These are phyloP conservation scores for Glycine latifolia DNA, from an alignment of 306 rosid genomes.

Conservation along the genomic window DNA sequence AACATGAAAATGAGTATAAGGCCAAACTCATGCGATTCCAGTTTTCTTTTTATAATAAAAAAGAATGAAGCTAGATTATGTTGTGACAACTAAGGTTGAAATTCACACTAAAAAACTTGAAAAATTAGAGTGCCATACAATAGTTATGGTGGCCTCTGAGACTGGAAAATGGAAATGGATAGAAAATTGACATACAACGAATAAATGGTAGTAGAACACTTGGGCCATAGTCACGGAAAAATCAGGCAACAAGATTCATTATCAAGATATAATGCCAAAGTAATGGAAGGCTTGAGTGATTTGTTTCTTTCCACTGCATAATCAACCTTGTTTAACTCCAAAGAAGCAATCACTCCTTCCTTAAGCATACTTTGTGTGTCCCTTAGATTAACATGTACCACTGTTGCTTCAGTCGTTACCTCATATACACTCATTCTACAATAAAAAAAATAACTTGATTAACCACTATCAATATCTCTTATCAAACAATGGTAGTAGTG, in stretches of 20 bases:
- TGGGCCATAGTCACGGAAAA: conserved; percentile 72
- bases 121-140: neutral
- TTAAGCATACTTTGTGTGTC: conserved; percentile 42
- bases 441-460: conserved; percentile 25
- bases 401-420: conserved; percentile 45
- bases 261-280: conserved; percentile 69
- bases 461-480: neutral
- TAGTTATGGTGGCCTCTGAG: neutral
- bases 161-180: neutral
- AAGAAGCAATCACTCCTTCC: conserved; percentile 47
- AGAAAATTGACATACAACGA: no score
- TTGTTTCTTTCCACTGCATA: conserved; percentile 57
- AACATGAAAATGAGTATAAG: neutral
- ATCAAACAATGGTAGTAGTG: neutral
- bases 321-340: conserved; percentile 50
- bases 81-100: neutral
- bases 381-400: conserved; percentile 24
- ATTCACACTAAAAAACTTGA: neutral
- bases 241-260: conserved; percentile 79
- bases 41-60: neutral
- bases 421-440: conserved; percentile 64
- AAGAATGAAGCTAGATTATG: conserved; percentile 2
- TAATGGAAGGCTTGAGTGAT: conserved; percentile 67
- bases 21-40: neutral
- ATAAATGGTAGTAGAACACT: no score